phyloP scores from a whole-genome alignment of 805 yeast genomes.

The Metschnikowia kofuensis region DNA sequence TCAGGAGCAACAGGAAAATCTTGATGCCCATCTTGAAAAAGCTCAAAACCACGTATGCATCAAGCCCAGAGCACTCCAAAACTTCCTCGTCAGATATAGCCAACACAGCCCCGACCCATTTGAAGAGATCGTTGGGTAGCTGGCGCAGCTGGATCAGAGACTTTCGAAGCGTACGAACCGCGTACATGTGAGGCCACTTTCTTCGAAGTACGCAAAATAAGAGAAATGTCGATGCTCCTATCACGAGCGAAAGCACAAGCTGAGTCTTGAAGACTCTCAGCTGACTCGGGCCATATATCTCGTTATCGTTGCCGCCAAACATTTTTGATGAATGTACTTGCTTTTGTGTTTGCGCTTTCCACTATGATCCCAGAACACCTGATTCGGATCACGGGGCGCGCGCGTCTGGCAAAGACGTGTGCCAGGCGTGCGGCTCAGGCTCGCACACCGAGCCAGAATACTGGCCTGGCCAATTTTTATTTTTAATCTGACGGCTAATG shows the following conservation, averaged over 20 bases:
- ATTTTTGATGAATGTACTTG: background rate
- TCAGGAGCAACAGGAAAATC: conserved; percentile 20
- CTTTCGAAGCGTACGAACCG: conserved; percentile 51
- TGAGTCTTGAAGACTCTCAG: conserved; percentile 61
- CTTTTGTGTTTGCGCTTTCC: too few relatives aligned
- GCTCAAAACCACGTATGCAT: conserved; percentile 35
- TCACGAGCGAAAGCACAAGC: conserved; percentile 44
- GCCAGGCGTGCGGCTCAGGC: too few relatives aligned
- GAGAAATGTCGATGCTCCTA: conserved; percentile 46
- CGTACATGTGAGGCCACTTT: conserved; percentile 56
- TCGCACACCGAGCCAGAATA: too few relatives aligned
- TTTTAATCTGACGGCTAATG: too few relatives aligned
- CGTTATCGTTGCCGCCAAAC: conserved; percentile 15
- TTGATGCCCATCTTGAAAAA: conserved; percentile 35
- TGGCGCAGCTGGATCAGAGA: conserved; percentile 30
- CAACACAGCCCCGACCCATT: conserved; percentile 25
- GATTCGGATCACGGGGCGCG: too few relatives aligned
- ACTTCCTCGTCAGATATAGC: conserved; percentile 26
- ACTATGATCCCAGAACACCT: too few relatives aligned
- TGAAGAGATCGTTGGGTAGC: conserved; percentile 37
- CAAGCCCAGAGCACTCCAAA: conserved; percentile 24
- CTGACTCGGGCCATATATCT: conserved; percentile 43
- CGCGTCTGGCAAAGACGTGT: too few relatives aligned
- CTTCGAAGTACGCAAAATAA: conserved; percentile 50
- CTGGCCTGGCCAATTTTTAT: too few relatives aligned